Evolutionary conservation across 1,284 basidiomycete genomes (phyloP).

Genomic region (Puccinia coronata): DNA sequence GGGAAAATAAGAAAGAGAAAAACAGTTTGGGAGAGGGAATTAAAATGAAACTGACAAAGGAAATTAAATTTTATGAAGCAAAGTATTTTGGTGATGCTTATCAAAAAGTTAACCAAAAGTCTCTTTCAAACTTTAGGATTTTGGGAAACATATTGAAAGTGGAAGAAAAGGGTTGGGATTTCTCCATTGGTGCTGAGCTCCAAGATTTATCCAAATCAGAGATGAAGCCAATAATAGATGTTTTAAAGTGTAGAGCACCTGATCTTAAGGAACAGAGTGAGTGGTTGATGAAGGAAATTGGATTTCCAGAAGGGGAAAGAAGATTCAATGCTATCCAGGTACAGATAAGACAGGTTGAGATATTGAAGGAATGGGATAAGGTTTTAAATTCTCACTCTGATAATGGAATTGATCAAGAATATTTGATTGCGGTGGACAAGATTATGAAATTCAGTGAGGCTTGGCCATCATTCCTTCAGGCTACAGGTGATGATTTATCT

Average conservation of each 20-base stretch:
- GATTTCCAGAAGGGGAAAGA: background rate
- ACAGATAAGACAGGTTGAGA: conserved; percentile 6
- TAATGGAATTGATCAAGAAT: too few species aligned
- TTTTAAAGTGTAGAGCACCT: background rate
- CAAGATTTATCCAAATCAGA: background rate
- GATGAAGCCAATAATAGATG: background rate
- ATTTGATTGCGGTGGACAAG: background rate
- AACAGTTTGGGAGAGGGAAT: too few species aligned
- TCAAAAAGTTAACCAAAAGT: too few species aligned
- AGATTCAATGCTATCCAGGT: background rate
- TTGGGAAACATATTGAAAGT: background rate
- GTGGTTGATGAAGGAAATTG: background rate
- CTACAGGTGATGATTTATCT: too few species aligned
- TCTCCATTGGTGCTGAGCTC: background rate
- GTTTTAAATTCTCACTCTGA: background rate
- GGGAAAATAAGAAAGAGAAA: too few species aligned
- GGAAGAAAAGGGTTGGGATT: background rate
- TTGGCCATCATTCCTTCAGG: too few species aligned
- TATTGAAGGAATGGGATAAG: background rate
- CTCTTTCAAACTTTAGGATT: background rate
- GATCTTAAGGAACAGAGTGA: background rate
- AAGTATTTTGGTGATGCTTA: too few species aligned
- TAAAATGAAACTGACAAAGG: too few species aligned
- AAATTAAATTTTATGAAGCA: too few species aligned
- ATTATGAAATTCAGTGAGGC: background rate